Evolutionary conservation across 1,284 basidiomycete genomes (phyloP).

Genomic region (Waitea zeae): DNA sequence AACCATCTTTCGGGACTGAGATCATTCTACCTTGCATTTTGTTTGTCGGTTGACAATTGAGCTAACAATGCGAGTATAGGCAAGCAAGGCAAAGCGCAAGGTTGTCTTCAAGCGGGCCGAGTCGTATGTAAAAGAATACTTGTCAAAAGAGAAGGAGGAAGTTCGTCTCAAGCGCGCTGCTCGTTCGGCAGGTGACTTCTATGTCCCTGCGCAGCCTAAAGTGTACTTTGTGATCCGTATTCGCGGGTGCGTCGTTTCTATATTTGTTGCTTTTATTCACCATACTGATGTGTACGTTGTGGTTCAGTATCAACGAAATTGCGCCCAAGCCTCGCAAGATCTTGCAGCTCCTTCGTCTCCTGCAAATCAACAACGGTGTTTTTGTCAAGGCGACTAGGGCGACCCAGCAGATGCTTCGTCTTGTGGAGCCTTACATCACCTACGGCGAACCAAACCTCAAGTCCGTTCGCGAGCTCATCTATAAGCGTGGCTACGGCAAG

Average conservation of each 20-base stretch:
- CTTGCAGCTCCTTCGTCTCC: slow-evolving; percentile 91
- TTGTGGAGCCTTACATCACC: slow-evolving; percentile 94
- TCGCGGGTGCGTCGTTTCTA: slow-evolving; percentile 59
- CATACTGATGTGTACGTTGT: no score
- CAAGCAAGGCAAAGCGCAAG: slow-evolving; percentile 81
- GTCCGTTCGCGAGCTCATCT: slow-evolving; percentile 92
- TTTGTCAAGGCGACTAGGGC: slow-evolving; percentile 97
- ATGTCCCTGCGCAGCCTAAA: slow-evolving; percentile 92
- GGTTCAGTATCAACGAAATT: slow-evolving; percentile 91
- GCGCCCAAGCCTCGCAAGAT: slow-evolving; percentile 99
- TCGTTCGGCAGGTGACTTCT: slow-evolving; percentile 89
- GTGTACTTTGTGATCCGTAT: slow-evolving; percentile 97
- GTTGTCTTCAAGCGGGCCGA: slow-evolving; percentile 99
- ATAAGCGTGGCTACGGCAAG: slow-evolving; percentile 99
- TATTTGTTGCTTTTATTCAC: no score
- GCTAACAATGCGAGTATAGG: slow-evolving; percentile 34
- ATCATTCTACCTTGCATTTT: slow-evolving; percentile 5
- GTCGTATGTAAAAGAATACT: slow-evolving; percentile 96
- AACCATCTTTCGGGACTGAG: slow-evolving; percentile 99
- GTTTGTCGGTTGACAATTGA: slow-evolving; percentile 6
- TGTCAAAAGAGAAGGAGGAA: slow-evolving; percentile 88
- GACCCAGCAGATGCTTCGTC: slow-evolving; percentile 94
- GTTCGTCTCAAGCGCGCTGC: slow-evolving; percentile 90
- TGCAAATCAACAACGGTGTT: slow-evolving; percentile 99
- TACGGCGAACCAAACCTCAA: slow-evolving; percentile 97